Evolutionary conservation across 2,329 filamentous ascomycete genomes (phyloP).

Genomic region (Calcarisporium arbuscula): DNA sequence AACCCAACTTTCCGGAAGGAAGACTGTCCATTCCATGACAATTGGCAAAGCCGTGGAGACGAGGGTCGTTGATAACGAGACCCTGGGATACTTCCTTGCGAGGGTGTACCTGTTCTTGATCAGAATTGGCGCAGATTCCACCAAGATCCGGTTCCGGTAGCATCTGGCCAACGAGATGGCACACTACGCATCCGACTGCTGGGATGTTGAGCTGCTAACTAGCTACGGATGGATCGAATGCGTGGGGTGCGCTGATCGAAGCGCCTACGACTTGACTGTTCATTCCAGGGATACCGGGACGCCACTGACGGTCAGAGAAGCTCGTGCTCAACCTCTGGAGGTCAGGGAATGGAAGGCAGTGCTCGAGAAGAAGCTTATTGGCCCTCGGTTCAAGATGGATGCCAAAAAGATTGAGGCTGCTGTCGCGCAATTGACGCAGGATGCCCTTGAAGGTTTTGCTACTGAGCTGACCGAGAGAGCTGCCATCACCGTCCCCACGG

Average conservation of each 20-base stretch:
- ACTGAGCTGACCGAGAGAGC: constrained; percentile 66
- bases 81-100: constrained; percentile 92
- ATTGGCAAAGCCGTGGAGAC: constrained; percentile 82
- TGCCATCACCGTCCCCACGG: constrained; percentile 66
- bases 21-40: constrained; percentile 62
- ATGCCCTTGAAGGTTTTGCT: constrained; percentile 72
- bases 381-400: constrained; percentile 92
- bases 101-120: constrained; percentile 87
- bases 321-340: constrained; percentile 67
- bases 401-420: constrained; percentile 78
- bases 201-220: constrained; percentile 90
- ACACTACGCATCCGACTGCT: constrained; percentile 95
- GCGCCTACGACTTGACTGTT: constrained; percentile 87
- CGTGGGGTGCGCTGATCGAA: constrained; percentile 92
- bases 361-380: constrained; percentile 91
- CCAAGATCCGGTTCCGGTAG: constrained; percentile 91
- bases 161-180: constrained; percentile 79
- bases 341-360: constrained; percentile 86
- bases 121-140: constrained; percentile 79
- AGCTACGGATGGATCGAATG: constrained; percentile 98
- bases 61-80: constrained; percentile 91
- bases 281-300: constrained; percentile 90
- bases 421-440: constrained; percentile 69
- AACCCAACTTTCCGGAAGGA: constrained; percentile 82
- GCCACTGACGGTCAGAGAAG: constrained; percentile 78